These are phyloP conservation scores for Gentiana macrophylla DNA, from an alignment of 257 asterid genomes.

Conservation along the genomic window DNA sequence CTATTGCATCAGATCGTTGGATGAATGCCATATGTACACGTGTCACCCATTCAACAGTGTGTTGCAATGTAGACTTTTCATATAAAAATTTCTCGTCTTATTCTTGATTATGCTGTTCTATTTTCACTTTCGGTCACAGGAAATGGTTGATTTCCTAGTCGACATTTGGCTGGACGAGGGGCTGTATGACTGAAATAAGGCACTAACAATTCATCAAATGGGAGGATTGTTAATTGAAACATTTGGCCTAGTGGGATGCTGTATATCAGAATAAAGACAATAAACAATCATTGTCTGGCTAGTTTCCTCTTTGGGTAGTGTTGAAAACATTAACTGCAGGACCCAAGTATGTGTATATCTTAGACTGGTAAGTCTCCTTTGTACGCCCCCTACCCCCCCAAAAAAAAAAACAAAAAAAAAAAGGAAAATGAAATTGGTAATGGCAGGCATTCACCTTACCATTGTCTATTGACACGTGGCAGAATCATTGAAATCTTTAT, in stretches of 20 bases:
- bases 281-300: conserved; percentile 1
- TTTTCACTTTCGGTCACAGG: conserved; percentile 32
- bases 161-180: conserved; percentile 97
- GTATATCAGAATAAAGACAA: conserved; percentile 31
- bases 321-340: too few species aligned
- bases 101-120: background rate
- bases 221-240: conserved; percentile 78
- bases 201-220: conserved; percentile 54
- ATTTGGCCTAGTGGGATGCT: conserved; percentile 93
- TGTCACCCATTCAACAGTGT: too few species aligned
- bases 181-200: conserved; percentile 45
- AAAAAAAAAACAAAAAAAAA: too few species aligned
- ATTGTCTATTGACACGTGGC: background rate
- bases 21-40: too few species aligned
- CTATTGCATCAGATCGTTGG: too few species aligned
- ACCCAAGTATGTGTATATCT: too few species aligned
- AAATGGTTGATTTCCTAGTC: conserved; percentile 91
- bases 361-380: too few species aligned
- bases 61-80: too few species aligned
- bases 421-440: background rate
- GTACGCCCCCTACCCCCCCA: too few species aligned
- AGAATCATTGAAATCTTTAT: background rate
- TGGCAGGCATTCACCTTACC: background rate
- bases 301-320: conserved; percentile 11
- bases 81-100: too few species aligned